Conservation (phyloP, 495 filamentous ascomycete species). For the Platismatia glauca region DNA sequence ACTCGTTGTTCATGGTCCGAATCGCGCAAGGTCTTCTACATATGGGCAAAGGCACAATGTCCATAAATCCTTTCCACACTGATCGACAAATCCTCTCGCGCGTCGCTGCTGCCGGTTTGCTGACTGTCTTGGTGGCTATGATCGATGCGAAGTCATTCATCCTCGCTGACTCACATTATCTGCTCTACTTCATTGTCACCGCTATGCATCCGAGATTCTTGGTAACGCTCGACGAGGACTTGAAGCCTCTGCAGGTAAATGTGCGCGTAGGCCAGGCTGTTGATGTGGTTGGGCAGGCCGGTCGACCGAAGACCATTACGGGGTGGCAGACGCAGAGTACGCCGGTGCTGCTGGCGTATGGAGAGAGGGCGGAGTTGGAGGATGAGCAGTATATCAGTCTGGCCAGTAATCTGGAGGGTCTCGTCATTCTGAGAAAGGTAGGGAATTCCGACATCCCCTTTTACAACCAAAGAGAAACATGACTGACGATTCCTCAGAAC, state of each 20-base stretch:
- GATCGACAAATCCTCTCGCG: slow-evolving; percentile 91
- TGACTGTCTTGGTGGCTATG: slow-evolving; percentile 82
- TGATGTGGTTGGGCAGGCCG: slow-evolving; percentile 94
- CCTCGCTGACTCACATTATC: slow-evolving; percentile 78
- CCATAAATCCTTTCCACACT: slow-evolving; percentile 94
- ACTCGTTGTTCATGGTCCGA: slow-evolving; percentile 96
- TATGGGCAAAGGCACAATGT: slow-evolving; percentile 98
- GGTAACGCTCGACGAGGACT: slow-evolving; percentile 86
- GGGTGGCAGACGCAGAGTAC: slow-evolving; percentile 99
- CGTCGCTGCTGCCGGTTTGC: slow-evolving; percentile 80
- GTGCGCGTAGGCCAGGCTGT: slow-evolving; percentile 96
- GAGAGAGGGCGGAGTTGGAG: slow-evolving; percentile 92
- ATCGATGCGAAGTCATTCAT: slow-evolving; percentile 95
- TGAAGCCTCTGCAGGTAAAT: slow-evolving; percentile 90
- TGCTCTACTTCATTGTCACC: slow-evolving; percentile 96
- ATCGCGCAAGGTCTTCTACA: slow-evolving; percentile 96
- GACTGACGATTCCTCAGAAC: slow-evolving; percentile 38
- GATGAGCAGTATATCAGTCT: slow-evolving; percentile 94
- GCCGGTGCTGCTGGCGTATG: slow-evolving; percentile 83
- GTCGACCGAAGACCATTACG: slow-evolving; percentile 95
- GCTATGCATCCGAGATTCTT: slow-evolving; percentile 96
- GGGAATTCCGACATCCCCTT: slow-evolving; percentile 16
- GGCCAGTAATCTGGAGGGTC: slow-evolving; percentile 81
- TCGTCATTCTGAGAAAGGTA: slow-evolving; percentile 97
- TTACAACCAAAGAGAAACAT: neutral